These are phyloP conservation scores for Santalum album DNA, from an alignment of 164 flowering plant species.

Conservation along the genomic window DNA sequence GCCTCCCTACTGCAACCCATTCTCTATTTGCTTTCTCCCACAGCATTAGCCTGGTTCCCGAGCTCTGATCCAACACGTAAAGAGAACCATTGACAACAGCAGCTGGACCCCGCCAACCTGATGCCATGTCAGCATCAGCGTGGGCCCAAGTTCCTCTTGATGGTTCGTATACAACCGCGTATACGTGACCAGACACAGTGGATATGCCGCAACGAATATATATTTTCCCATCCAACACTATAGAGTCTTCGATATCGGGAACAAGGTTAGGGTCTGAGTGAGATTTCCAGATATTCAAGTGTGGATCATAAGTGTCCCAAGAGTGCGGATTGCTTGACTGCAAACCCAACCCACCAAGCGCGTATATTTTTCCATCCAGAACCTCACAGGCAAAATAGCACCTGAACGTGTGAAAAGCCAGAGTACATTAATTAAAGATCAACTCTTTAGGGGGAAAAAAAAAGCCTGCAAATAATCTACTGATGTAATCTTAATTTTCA, in stretches of 20 bases:
- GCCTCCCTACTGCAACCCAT: constrained; percentile 62
- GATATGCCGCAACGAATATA: constrained; percentile 45
- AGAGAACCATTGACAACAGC: constrained; percentile 54
- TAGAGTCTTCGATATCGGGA: constrained; percentile 57
- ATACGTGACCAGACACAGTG: constrained; percentile 24
- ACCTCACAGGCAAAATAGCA: constrained; percentile 63
- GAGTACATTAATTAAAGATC: background rate
- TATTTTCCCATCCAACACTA: constrained; percentile 58
- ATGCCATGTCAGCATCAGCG: constrained; percentile 48
- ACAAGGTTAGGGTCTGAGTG: constrained; percentile 36
- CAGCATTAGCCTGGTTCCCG: constrained; percentile 64
- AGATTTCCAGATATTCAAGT: constrained; percentile 35
- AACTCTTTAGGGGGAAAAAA: too few relatives aligned
- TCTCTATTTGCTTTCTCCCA: constrained; percentile 49
- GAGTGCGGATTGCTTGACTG: constrained; percentile 40
- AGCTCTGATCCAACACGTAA: constrained; percentile 68
- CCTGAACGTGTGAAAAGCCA: constrained; percentile 29
- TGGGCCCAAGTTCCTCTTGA: constrained; percentile 47
- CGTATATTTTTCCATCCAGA: constrained; percentile 46
- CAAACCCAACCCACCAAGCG: constrained; percentile 65
- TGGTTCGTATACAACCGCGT: constrained; percentile 47
- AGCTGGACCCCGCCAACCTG: constrained; percentile 78
- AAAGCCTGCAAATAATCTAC: too few relatives aligned
- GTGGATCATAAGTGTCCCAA: constrained; percentile 58
- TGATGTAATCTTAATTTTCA: too few relatives aligned